Conservation (phyloP, 2,329 filamentous ascomycete species). For the Pseudopyricularia cyperi region DNA sequence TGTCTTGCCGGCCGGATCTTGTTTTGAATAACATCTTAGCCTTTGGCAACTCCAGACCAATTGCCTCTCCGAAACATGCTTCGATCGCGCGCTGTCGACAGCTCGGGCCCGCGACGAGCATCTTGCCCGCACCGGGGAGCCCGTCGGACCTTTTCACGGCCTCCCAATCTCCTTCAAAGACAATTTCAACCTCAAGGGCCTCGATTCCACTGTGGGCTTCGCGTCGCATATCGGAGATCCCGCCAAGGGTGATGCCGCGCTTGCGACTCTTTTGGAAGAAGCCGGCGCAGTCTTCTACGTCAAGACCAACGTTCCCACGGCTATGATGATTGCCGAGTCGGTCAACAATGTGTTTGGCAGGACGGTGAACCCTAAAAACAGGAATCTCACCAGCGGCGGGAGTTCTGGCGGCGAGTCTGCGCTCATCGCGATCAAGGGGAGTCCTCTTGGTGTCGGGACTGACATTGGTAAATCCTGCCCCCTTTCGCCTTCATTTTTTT, state of each 20-base stretch:
- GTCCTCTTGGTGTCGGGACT: constrained; percentile 47
- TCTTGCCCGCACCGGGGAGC: constrained; percentile 28
- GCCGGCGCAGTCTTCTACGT: constrained; percentile 42
- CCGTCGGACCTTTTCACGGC: constrained; percentile 50
- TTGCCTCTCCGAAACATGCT: constrained; percentile 38
- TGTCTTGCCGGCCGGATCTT: background rate
- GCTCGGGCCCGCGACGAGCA: constrained; percentile 37
- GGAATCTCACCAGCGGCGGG: constrained; percentile 47
- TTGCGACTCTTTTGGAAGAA: constrained; percentile 26
- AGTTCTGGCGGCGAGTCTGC: constrained; percentile 56
- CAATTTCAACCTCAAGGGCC: constrained; percentile 49
- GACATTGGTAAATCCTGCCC: constrained; percentile 34
- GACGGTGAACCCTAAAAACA: constrained; percentile 48
- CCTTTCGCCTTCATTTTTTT: background rate
- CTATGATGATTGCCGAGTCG: constrained; percentile 57
- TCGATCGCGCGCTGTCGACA: constrained; percentile 34
- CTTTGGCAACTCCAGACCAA: constrained; percentile 21
- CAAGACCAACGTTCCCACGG: constrained; percentile 46
- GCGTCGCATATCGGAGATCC: constrained; percentile 47
- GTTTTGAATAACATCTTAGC: background rate
- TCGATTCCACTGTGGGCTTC: constrained; percentile 52
- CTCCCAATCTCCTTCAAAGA: constrained; percentile 58
- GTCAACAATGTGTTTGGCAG: constrained; percentile 54
- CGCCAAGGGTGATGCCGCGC: constrained; percentile 25
- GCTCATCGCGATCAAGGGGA: constrained; percentile 44